Conservation (phyloP, 495 filamentous ascomycete genomes). For the Hypomontagnella monticulosa region DNA sequence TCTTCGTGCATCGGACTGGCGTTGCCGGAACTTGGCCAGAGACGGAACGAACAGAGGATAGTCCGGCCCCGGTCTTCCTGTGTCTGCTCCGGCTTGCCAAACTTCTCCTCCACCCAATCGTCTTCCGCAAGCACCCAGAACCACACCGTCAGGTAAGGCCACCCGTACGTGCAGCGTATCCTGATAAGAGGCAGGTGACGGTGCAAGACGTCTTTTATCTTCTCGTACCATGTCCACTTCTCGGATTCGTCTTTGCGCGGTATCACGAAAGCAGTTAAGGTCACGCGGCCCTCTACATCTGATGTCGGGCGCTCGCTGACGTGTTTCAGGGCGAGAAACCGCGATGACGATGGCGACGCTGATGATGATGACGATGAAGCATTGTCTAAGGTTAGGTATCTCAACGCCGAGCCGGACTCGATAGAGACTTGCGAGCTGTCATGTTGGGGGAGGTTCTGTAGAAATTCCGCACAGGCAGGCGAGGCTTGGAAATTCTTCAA, state of each 20-base stretch:
- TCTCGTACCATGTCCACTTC: neutral
- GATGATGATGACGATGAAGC: conserved; percentile 15
- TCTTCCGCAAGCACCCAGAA: neutral
- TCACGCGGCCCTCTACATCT: conserved; percentile 26
- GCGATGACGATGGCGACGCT: neutral
- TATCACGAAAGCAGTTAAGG: conserved; percentile 26
- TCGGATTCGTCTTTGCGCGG: conserved; percentile 6
- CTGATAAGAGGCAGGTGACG: conserved; percentile 5
- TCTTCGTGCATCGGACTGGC: conserved; percentile 33
- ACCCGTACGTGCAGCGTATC: neutral
- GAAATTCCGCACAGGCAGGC: conserved; percentile 38
- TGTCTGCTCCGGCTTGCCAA: conserved; percentile 1
- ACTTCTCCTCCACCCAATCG: conserved; percentile 6
- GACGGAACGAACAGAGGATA: conserved; percentile 33
- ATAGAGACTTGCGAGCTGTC: conserved; percentile 21
- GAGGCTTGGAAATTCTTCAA: conserved; percentile 40
- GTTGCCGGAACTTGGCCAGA: conserved; percentile 17
- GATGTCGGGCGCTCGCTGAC: no score
- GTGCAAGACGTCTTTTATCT: neutral
- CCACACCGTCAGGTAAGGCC: neutral
- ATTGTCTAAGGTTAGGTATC: conserved; percentile 5
- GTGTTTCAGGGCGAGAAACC: conserved; percentile 18
- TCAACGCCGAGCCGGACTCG: conserved; percentile 11
- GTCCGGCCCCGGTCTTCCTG: conserved; percentile 2
- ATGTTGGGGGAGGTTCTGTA: conserved; percentile 31